phyloP scores from a whole-genome alignment of 2,329 filamentous ascomycete genomes.

The Ascochyta lentis region DNA sequence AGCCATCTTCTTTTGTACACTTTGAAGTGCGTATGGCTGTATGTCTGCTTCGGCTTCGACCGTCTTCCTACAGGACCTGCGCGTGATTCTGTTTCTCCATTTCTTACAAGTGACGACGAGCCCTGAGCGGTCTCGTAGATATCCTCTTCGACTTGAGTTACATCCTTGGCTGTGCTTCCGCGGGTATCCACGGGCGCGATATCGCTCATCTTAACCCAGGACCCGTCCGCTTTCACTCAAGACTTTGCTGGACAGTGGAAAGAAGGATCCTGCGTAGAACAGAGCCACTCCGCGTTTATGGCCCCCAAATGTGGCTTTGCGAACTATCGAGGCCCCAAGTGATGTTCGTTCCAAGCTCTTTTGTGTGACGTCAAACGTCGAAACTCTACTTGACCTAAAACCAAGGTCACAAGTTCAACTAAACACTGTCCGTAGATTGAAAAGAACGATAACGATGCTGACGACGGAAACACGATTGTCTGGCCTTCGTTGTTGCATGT shows the following conservation, averaged over 20 bases:
- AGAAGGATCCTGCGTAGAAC: background rate
- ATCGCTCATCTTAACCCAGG: constrained; percentile 6
- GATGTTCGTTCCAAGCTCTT: background rate
- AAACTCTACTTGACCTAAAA: background rate
- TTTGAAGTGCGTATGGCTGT: constrained; percentile 46
- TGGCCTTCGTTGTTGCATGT: constrained; percentile 6
- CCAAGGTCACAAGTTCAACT: background rate
- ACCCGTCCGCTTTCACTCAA: background rate
- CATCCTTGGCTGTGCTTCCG: constrained; percentile 5
- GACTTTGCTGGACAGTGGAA: background rate
- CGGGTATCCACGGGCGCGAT: constrained; percentile 6
- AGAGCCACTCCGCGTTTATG: too few species aligned
- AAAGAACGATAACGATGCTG: background rate
- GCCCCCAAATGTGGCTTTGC: background rate
- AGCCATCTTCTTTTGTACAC: constrained; percentile 90
- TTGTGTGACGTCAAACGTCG: constrained; percentile 2
- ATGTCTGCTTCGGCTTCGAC: constrained; percentile 25
- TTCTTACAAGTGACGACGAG: constrained; percentile 8
- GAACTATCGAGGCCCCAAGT: background rate
- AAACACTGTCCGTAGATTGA: background rate
- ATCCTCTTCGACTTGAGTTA: constrained; percentile 1
- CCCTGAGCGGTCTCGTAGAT: background rate
- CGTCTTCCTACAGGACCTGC: background rate
- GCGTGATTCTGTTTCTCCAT: background rate
- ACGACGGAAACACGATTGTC: background rate